A percentile compares a stretch with the other conserved stretches of the same genome.
phyloP scores from a whole-genome alignment of 179 eudicot genomes.

The Vitellaria paradoxa region DNA sequence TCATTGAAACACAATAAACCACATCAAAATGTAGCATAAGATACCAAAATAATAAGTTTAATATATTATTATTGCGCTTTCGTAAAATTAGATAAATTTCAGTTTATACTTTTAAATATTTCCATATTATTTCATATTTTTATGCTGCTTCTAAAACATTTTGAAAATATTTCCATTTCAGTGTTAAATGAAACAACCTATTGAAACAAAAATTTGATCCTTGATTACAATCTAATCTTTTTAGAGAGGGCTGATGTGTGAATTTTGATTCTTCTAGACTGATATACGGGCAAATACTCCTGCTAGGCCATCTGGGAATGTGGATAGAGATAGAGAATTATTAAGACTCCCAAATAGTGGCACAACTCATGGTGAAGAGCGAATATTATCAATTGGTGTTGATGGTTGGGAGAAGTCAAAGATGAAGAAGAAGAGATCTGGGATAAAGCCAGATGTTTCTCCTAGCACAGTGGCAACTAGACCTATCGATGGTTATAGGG shows the following conservation, averaged over 20 bases:
- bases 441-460: slow-evolving; percentile 56
- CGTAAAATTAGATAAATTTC: too few species aligned
- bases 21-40: too few species aligned
- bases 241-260: slow-evolving; percentile 9
- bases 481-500: slow-evolving; percentile 47
- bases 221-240: not conserved
- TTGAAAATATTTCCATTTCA: too few species aligned
- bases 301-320: slow-evolving; percentile 44
- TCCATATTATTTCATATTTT: too few species aligned
- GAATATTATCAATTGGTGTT: slow-evolving; percentile 34
- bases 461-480: slow-evolving; percentile 32
- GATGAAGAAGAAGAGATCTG: slow-evolving; percentile 69
- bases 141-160: too few species aligned
- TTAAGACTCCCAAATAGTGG: slow-evolving; percentile 38
- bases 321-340: slow-evolving; percentile 50
- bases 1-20: too few species aligned
- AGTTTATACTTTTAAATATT: too few species aligned
- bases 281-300: slow-evolving; percentile 44
- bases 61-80: too few species aligned
- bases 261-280: slow-evolving; percentile 24
- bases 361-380: slow-evolving; percentile 44
- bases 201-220: too few species aligned
- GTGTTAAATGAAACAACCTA: too few species aligned
- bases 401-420: slow-evolving; percentile 72
- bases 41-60: too few species aligned